Conservation (phyloP, 2,329 filamentous ascomycete genomes). For the Neopestalotiopsis sp. region DNA sequence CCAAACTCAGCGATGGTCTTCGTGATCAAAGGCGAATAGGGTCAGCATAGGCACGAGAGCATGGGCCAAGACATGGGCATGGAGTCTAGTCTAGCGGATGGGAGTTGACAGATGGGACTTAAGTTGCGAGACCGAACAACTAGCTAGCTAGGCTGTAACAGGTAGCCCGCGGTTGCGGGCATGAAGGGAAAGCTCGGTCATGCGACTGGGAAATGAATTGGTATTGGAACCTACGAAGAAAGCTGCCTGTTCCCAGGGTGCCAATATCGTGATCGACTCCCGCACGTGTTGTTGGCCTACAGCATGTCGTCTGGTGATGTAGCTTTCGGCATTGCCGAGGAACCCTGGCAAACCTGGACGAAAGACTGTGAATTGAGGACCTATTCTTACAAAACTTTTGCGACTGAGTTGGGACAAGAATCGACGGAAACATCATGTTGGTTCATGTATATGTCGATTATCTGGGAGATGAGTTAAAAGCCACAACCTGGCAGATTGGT, state of each 20-base stretch:
- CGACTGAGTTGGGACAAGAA: neutral
- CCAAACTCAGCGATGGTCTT: neutral
- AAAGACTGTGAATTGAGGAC: neutral
- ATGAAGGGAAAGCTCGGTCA: conserved; percentile 6
- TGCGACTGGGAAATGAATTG: neutral
- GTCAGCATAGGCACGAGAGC: neutral
- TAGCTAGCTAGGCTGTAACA: conserved; percentile 8
- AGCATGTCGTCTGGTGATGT: neutral
- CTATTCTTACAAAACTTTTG: neutral
- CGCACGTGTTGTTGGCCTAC: neutral
- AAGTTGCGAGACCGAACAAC: neutral
- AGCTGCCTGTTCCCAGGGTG: neutral
- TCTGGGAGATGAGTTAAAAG: neutral
- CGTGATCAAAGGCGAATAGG: neutral
- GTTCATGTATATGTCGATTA: neutral
- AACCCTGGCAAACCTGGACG: neutral
- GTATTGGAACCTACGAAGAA: neutral
- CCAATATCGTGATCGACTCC: neutral
- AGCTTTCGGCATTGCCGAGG: neutral
- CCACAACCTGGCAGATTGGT: neutral
- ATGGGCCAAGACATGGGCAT: neutral
- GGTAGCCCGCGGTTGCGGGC: conserved; percentile 3
- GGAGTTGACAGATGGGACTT: neutral
- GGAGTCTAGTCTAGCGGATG: neutral
- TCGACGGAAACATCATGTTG: neutral